Evolutionary conservation across 495 filamentous ascomycete genomes (phyloP).

Genomic region (Daldinia decipiens): DNA sequence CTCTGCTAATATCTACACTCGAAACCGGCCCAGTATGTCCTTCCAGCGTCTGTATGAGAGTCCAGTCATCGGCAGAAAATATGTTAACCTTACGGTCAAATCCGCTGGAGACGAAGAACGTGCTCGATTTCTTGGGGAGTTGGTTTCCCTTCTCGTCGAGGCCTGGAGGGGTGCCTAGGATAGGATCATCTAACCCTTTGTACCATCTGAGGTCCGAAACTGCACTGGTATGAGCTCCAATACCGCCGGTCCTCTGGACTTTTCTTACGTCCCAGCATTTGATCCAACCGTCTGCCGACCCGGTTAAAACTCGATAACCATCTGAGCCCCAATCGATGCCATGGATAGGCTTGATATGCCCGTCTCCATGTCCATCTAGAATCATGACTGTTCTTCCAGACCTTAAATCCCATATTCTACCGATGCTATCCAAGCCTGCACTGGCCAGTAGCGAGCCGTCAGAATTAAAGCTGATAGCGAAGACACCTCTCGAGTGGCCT

Average conservation of each 20-base stretch:
- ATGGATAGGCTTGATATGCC: constrained; percentile 92
- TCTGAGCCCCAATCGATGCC: constrained; percentile 92
- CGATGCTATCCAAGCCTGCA: constrained; percentile 92
- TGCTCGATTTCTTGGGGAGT: constrained; percentile 74
- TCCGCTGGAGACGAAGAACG: constrained; percentile 88
- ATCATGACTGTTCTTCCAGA: constrained; percentile 96
- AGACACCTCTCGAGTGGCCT: constrained; percentile 93
- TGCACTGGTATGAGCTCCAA: constrained; percentile 91
- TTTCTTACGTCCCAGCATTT: constrained; percentile 98
- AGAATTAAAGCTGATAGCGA: constrained; percentile 84
- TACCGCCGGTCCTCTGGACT: constrained; percentile 80
- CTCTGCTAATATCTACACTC: constrained; percentile 83
- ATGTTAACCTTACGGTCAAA: constrained; percentile 97
- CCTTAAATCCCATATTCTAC: constrained; percentile 95
- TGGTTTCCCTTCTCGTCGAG: constrained; percentile 70
- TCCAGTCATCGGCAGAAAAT: constrained; percentile 97
- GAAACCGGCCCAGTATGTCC: constrained; percentile 93
- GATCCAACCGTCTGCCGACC: constrained; percentile 93
- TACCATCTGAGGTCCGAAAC: constrained; percentile 96
- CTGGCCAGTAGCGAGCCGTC: constrained; percentile 92
- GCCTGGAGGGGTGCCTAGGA: constrained; percentile 65
- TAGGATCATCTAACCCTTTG: constrained; percentile 77
- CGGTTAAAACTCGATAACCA: constrained; percentile 86
- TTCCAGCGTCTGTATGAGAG: constrained; percentile 82
- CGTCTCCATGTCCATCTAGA: constrained; percentile 81